Conservation (phyloP, 768 basidiomycete species). For the Pholiota molesta region DNA sequence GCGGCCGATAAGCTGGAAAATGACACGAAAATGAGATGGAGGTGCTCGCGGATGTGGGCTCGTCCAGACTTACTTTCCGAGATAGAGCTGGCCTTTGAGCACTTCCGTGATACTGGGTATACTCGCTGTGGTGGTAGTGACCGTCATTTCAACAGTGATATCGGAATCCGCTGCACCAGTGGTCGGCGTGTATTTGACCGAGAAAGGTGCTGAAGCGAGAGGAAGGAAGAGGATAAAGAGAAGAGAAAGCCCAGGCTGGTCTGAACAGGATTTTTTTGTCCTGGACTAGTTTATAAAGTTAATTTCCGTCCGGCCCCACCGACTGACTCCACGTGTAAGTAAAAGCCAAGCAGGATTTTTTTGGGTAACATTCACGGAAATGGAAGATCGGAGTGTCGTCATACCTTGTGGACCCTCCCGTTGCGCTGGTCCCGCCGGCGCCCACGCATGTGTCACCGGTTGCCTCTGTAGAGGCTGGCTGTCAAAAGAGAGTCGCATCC, state of each 20-base stretch:
- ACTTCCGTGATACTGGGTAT: conserved; percentile 36
- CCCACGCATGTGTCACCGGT: not conserved
- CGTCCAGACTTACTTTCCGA: conserved; percentile 43
- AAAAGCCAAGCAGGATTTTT: not conserved
- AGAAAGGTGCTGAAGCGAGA: not conserved
- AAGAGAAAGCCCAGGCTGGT: not conserved
- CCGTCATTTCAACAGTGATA: not conserved
- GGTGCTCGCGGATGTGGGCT: not conserved
- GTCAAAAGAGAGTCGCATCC: too few relatives aligned
- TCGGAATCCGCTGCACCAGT: not conserved
- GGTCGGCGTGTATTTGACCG: not conserved
- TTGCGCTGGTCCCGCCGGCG: not conserved
- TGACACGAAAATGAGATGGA: not conserved
- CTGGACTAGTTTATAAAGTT: not conserved
- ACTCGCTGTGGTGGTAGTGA: conserved; percentile 16
- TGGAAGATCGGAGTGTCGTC: not conserved
- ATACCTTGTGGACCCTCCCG: not conserved
- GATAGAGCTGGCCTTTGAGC: conserved; percentile 39
- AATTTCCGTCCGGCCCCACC: not conserved
- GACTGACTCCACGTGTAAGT: not conserved
- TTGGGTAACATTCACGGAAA: not conserved
- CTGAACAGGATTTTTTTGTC: not conserved
- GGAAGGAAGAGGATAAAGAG: not conserved
- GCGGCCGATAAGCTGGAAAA: conserved; percentile 40
- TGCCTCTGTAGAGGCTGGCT: not conserved